phyloP scores from a whole-genome alignment of 2,329 filamentous ascomycete species.

The Saccharata proteae region DNA sequence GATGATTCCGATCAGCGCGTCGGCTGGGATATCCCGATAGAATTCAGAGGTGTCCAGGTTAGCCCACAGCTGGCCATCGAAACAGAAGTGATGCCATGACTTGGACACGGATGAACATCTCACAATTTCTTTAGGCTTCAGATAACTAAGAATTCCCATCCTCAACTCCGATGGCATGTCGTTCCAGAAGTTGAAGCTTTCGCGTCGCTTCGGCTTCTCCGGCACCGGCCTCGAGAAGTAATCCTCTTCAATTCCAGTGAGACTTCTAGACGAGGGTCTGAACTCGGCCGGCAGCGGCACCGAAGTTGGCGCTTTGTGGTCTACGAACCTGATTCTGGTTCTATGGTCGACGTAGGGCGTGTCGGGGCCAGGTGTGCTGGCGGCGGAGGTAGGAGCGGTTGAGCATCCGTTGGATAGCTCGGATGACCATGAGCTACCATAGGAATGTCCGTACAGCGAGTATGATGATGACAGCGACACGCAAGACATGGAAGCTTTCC shows the following conservation, averaged over 20 bases:
- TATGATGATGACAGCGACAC: slow-evolving; percentile 45
- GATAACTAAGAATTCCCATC: slow-evolving; percentile 62
- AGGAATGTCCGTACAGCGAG: slow-evolving; percentile 40
- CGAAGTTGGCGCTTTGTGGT: slow-evolving; percentile 33
- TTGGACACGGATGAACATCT: slow-evolving; percentile 66
- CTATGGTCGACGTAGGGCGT: slow-evolving; percentile 40
- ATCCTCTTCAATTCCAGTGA: slow-evolving; percentile 27
- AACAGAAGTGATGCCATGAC: slow-evolving; percentile 70
- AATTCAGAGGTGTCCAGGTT: slow-evolving; percentile 72
- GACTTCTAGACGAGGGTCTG: slow-evolving; percentile 33
- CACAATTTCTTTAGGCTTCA: slow-evolving; percentile 71
- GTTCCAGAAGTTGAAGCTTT: slow-evolving; percentile 59
- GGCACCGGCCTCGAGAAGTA: slow-evolving; percentile 33
- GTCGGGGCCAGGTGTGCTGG: slow-evolving; percentile 32
- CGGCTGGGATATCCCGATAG: slow-evolving; percentile 75
- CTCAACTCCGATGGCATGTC: slow-evolving; percentile 73
- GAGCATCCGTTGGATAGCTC: slow-evolving; percentile 46
- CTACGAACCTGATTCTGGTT: slow-evolving; percentile 44
- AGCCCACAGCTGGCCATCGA: slow-evolving; percentile 89
- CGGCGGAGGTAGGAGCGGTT: slow-evolving; percentile 43
- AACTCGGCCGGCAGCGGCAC: slow-evolving; percentile 54
- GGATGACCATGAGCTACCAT: slow-evolving; percentile 42
- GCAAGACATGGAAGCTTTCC: slow-evolving; percentile 53
- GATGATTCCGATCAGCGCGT: slow-evolving; percentile 75
- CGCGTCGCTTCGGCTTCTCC: slow-evolving; percentile 22